A percentile compares a stretch with the other conserved stretches of the same genome.
Conservation (phyloP, 805 yeast species). For the Yarrowia hollandica region DNA sequence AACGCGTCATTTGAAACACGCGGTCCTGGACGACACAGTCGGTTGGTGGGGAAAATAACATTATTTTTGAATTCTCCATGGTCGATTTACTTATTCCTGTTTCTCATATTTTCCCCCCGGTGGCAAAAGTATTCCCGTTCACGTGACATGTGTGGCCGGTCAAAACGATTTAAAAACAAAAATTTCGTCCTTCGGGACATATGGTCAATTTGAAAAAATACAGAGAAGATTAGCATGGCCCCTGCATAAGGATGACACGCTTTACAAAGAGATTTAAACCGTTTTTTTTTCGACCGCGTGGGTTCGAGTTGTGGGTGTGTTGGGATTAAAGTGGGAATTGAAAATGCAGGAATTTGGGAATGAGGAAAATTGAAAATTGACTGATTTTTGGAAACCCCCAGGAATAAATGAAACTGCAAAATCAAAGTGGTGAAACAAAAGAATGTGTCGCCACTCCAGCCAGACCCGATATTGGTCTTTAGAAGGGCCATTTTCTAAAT, state of each 20-base stretch:
- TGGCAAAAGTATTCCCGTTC: background rate
- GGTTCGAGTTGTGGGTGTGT: conserved; percentile 21
- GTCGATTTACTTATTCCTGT: background rate
- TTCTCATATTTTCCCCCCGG: background rate
- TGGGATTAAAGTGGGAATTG: no score
- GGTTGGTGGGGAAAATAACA: background rate
- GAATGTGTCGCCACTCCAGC: no score
- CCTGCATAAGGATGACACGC: conserved; percentile 99
- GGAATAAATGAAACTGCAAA: no score
- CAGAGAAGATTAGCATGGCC: conserved; percentile 99
- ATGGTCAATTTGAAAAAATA: conserved; percentile 99
- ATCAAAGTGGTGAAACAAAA: no score
- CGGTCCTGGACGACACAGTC: background rate
- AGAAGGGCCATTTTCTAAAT: no score
- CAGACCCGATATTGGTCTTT: no score
- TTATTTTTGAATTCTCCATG: background rate
- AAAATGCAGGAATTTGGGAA: background rate
- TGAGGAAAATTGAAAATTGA: no score
- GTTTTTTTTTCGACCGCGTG: conserved; percentile 55
- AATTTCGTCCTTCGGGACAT: conserved; percentile 67
- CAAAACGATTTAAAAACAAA: background rate
- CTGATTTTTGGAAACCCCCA: no score
- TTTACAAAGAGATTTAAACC: conserved; percentile 98
- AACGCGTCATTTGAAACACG: background rate
- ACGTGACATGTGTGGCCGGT: conserved; percentile 14